A percentile compares a stretch with the other conserved stretches of the same genome.
These are phyloP conservation scores for Gaultheria prostrata DNA, from an alignment of 148 eudicot species.

Conservation along the genomic window DNA sequence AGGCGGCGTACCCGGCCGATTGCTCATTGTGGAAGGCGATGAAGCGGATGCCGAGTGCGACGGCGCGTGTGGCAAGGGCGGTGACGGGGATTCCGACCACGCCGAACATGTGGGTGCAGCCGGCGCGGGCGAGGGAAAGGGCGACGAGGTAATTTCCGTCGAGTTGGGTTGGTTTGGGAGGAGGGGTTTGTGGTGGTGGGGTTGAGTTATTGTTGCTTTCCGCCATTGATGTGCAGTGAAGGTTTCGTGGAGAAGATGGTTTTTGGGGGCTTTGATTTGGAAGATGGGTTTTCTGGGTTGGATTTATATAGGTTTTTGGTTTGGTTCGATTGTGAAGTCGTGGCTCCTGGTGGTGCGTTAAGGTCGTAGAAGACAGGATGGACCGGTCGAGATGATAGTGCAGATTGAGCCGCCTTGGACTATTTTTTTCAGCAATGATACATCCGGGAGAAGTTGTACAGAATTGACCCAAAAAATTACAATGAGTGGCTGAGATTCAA, in stretches of 20 bases:
- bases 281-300: neutral
- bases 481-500: too few species aligned
- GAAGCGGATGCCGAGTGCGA: conserved; percentile 75
- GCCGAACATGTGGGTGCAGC: conserved; percentile 75
- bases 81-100: conserved; percentile 97
- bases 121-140: conserved; percentile 55
- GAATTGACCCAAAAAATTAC: too few species aligned
- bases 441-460: too few species aligned
- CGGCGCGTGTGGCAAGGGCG: conserved; percentile 72
- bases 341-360: neutral
- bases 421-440: too few species aligned
- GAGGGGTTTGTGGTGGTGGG: neutral
- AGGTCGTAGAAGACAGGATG: neutral
- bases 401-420: neutral
- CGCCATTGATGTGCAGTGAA: conserved; percentile 25
- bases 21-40: conserved; percentile 99
- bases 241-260: neutral
- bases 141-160: conserved; percentile 77
- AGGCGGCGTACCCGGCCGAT: conserved; percentile 97
- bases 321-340: too few species aligned
- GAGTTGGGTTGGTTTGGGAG: conserved; percentile 8
- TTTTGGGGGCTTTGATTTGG: neutral
- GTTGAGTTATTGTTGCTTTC: conserved; percentile 15
- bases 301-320: neutral
- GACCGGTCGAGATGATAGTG: neutral